A percentile compares a stretch with the other conserved stretches of the same genome.
Conservation (phyloP, 192 early-diverging fungal species). For the Coemansia asiatica region DNA sequence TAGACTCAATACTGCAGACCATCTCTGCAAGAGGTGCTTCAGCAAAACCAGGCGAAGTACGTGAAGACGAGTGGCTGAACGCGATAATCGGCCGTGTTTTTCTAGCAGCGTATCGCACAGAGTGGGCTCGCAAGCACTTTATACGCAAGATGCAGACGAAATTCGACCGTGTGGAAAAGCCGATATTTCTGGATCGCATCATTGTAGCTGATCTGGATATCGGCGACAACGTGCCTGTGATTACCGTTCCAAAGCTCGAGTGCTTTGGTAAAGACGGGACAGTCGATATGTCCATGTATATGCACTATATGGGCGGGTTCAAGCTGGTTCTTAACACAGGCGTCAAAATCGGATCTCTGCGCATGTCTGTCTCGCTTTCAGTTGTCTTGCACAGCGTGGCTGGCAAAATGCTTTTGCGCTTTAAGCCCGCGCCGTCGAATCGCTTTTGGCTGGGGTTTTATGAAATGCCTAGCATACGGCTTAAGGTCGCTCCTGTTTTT, state of each 20-base stretch:
- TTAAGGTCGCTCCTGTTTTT: slow-evolving; percentile 76
- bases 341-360: slow-evolving; percentile 63
- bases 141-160: slow-evolving; percentile 68
- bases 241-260: slow-evolving; percentile 74
- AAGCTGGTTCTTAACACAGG: slow-evolving; percentile 72
- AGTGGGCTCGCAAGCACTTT: slow-evolving; percentile 61
- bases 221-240: slow-evolving; percentile 74
- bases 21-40: slow-evolving; percentile 39
- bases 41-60: slow-evolving; percentile 34
- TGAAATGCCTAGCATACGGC: slow-evolving; percentile 70
- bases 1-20: slow-evolving; percentile 33
- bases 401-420: slow-evolving; percentile 71
- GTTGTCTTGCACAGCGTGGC: slow-evolving; percentile 71
- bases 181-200: slow-evolving; percentile 78
- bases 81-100: slow-evolving; percentile 81
- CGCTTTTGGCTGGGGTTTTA: slow-evolving; percentile 87
- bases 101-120: slow-evolving; percentile 66
- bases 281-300: slow-evolving; percentile 68
- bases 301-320: slow-evolving; percentile 80
- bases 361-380: slow-evolving; percentile 74
- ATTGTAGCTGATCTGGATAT: slow-evolving; percentile 71
- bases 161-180: slow-evolving; percentile 60
- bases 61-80: slow-evolving; percentile 78
- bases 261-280: slow-evolving; percentile 71
- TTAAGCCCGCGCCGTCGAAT: slow-evolving; percentile 80